Evolutionary conservation across 176 grass and related monocot species (phyloP).

Genomic region (Phoenix dactylifera): DNA sequence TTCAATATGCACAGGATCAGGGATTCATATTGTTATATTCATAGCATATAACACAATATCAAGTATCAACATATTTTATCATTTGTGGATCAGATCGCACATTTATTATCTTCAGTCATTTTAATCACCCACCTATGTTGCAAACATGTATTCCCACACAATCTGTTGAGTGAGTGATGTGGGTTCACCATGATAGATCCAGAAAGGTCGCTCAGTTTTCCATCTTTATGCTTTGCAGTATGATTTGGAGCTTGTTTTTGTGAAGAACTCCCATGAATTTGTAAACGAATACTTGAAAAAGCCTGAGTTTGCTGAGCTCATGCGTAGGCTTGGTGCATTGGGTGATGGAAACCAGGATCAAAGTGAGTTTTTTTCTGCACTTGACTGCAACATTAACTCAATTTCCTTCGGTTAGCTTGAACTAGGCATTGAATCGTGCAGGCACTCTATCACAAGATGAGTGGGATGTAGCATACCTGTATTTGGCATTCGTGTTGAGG

Average conservation of each 20-base stretch:
- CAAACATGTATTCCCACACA: too few relatives aligned
- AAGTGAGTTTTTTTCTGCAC: constrained; percentile 35
- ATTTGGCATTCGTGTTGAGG: constrained; percentile 73
- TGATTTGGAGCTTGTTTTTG: constrained; percentile 73
- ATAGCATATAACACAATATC: too few relatives aligned
- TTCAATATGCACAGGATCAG: too few relatives aligned
- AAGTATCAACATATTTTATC: too few relatives aligned
- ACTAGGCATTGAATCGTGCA: constrained; percentile 23
- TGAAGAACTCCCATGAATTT: constrained; percentile 93
- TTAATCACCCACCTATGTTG: too few relatives aligned
- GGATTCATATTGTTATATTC: too few relatives aligned
- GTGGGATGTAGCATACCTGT: constrained; percentile 94
- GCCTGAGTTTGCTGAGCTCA: constrained; percentile 71
- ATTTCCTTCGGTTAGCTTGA: neutral
- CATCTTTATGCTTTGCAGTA: constrained; percentile 28
- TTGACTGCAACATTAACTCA: neutral
- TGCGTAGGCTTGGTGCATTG: constrained; percentile 85
- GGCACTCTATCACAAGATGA: constrained; percentile 73
- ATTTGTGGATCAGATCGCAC: too few relatives aligned
- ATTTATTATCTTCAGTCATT: too few relatives aligned
- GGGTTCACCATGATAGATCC: too few relatives aligned
- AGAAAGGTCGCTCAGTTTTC: too few relatives aligned
- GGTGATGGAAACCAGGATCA: constrained; percentile 65
- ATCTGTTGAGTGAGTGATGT: too few relatives aligned
- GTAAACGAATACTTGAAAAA: constrained; percentile 75